A percentile compares a stretch with the other conserved stretches of the same genome.
These are phyloP conservation scores for Coprinopsis sp. DNA, from an alignment of 768 basidiomycete species.

Conservation along the genomic window DNA sequence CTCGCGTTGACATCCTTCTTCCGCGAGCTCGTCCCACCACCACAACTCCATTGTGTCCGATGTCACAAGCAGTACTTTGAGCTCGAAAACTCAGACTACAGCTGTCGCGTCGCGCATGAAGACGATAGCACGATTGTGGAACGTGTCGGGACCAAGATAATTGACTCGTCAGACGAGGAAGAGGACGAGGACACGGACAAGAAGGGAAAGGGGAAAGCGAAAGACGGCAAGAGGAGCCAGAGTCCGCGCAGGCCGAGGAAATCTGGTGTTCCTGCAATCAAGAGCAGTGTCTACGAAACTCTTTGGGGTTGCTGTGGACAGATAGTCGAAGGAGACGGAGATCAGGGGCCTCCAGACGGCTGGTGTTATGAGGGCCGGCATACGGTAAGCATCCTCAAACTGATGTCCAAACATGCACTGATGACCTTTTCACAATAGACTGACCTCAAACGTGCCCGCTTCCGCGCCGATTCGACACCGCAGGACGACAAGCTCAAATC, in stretches of 20 bases:
- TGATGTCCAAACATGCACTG: constrained; percentile 10
- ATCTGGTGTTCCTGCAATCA: background rate
- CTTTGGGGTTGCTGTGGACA: constrained; percentile 72
- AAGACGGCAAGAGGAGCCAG: background rate
- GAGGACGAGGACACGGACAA: background rate
- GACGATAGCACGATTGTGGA: constrained; percentile 78
- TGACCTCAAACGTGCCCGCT: constrained; percentile 70
- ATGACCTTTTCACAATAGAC: constrained; percentile 37
- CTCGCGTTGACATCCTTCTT: constrained; percentile 55
- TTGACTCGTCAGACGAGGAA: background rate
- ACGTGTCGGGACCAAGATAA: constrained; percentile 35
- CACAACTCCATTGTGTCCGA: constrained; percentile 65
- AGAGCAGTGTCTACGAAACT: constrained; percentile 36
- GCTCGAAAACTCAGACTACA: constrained; percentile 67
- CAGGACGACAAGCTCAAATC: constrained; percentile 64
- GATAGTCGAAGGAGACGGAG: constrained; percentile 70
- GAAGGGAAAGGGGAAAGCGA: constrained; percentile 6
- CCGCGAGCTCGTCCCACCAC: constrained; percentile 57
- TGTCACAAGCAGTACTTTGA: constrained; percentile 71
- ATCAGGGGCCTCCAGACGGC: constrained; percentile 79
- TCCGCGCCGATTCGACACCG: constrained; percentile 68
- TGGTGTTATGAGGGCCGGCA: constrained; percentile 86
- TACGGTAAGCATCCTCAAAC: constrained; percentile 43
- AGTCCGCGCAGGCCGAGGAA: constrained; percentile 1
- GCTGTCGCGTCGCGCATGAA: constrained; percentile 70